Evolutionary conservation across 176 grass and related monocot genomes (phyloP).

Genomic region (sorghum (Sorghum bicolor)): Sorghum_bicolor_NCBIv3 NC_012870.2:1624001-1624500

Average conservation of each 20-base stretch:
- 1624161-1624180: slow-evolving; percentile 84
- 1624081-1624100: slow-evolving; percentile 95
- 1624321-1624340: slow-evolving; percentile 60
- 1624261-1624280: background rate
- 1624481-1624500: background rate
- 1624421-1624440: background rate
- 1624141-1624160: slow-evolving; percentile 86
- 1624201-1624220: slow-evolving; percentile 80
- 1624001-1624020: slow-evolving; percentile 86
- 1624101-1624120: slow-evolving; percentile 87
- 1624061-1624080: slow-evolving; percentile 96
- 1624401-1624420: background rate
- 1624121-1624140: slow-evolving; percentile 78
- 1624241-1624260: slow-evolving; percentile 43
- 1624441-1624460: background rate
- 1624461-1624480: background rate
- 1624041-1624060: slow-evolving; percentile 58
- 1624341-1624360: background rate
- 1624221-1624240: slow-evolving; percentile 76
- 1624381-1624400: background rate
- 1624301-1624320: slow-evolving; percentile 71
- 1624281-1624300: slow-evolving; percentile 38
- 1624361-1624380: background rate
- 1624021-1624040: slow-evolving; percentile 78
- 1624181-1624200: slow-evolving; percentile 74